phyloP scores from a whole-genome alignment of 495 filamentous ascomycete species.

The Hypoxylon intermedium region DNA sequence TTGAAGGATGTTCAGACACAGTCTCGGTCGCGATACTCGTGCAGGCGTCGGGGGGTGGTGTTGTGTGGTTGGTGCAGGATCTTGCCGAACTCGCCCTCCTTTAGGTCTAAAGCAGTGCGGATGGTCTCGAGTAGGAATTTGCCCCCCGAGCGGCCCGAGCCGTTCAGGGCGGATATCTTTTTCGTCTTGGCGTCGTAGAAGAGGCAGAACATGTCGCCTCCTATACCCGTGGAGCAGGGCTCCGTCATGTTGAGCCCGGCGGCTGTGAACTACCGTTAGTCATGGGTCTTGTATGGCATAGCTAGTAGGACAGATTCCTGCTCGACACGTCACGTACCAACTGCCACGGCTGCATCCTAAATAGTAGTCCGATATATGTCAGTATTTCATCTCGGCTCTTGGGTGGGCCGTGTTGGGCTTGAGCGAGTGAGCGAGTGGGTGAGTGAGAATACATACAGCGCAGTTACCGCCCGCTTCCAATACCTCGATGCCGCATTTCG shows the following conservation, averaged over 20 bases:
- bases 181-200: conserved; percentile 86
- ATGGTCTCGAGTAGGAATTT: conserved; percentile 72
- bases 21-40: too few species aligned
- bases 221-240: conserved; percentile 92
- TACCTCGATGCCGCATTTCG: conserved; percentile 83
- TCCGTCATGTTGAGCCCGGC: conserved; percentile 94
- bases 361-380: too few species aligned
- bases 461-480: conserved; percentile 90
- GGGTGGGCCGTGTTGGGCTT: too few species aligned
- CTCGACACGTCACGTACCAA: conserved; percentile 56
- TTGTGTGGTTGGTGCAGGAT: too few species aligned
- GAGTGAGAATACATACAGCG: conserved; percentile 70
- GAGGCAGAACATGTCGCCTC: conserved; percentile 97
- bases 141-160: conserved; percentile 81
- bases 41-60: too few species aligned
- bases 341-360: conserved; percentile 93
- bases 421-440: too few species aligned
- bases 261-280: conserved; percentile 52
- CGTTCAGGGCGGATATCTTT: conserved; percentile 85
- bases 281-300: not conserved
- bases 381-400: too few species aligned
- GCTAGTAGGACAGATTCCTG: too few species aligned
- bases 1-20: too few species aligned
- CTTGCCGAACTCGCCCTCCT: conserved; percentile 62
- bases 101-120: conserved; percentile 70